These are phyloP conservation scores for Phytophthora podocarpi DNA, from an alignment of 352 stramenopile genomes.

Conservation along the genomic window DNA sequence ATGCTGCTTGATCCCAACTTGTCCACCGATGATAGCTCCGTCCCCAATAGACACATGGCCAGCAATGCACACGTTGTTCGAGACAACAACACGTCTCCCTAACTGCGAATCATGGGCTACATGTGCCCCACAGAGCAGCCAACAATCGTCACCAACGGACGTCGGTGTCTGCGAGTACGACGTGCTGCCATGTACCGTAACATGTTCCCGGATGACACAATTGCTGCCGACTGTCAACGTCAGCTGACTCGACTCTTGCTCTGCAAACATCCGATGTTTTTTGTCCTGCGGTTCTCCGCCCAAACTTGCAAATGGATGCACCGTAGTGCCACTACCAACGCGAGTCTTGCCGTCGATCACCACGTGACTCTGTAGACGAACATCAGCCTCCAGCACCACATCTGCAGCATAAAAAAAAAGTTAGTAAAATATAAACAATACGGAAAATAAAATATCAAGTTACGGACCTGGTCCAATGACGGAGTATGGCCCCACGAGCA, in stretches of 20 bases:
- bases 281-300: slow-evolving; percentile 83
- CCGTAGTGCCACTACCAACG: slow-evolving; percentile 55
- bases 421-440: slow-evolving; percentile 13
- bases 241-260: slow-evolving; percentile 1
- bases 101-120: slow-evolving; percentile 75
- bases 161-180: slow-evolving; percentile 68
- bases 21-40: slow-evolving; percentile 76
- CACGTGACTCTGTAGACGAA: slow-evolving; percentile 74
- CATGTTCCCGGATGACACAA: slow-evolving; percentile 84
- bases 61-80: slow-evolving; percentile 84
- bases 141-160: slow-evolving; percentile 75
- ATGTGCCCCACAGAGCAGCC: slow-evolving; percentile 77
- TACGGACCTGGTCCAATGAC: slow-evolving; percentile 62
- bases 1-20: slow-evolving; percentile 82
- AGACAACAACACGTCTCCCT: slow-evolving; percentile 72
- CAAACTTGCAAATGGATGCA: slow-evolving; percentile 80
- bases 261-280: slow-evolving; percentile 51
- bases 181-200: slow-evolving; percentile 82
- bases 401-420: slow-evolving; percentile 37
- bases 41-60: slow-evolving; percentile 80
- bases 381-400: slow-evolving; percentile 67
- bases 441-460: slow-evolving; percentile 2
- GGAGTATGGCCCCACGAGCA: slow-evolving; percentile 76
- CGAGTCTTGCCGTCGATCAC: slow-evolving; percentile 73
- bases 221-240: slow-evolving; percentile 64